Evolutionary conservation across 148 eudicot genomes (phyloP), one percentile per base, ranked within the genome.

Genomic region (Dysphania ambrosioides): DNA sequence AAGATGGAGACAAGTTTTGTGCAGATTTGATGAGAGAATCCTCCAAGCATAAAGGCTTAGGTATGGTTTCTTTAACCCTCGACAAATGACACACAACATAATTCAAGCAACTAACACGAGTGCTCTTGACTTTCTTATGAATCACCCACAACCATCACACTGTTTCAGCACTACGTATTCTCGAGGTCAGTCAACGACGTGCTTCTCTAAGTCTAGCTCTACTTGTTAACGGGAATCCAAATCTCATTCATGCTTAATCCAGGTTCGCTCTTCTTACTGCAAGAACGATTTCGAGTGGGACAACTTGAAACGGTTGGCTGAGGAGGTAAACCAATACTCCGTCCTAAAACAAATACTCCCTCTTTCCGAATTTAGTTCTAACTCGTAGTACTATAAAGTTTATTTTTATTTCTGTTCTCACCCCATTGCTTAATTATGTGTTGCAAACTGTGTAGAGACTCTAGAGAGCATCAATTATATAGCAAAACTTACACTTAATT

Each of bases 211-310:
- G 16, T 35, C 18, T 49, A 59, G 38, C 40, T n/a, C 18, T 30
- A 30, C 34, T 21, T 26, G 13, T 40, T 19, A 38, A n/a, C 16
- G 24, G 7, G 62, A 68, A 29, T 35, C 66, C 1, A 31, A 34
- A 41, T 66, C 67, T 75, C 32, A 75, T 35, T 11, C 63, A 53
- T 59, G 42, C 40, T 38, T 42, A n/a, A n/a, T 79, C 40, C 85
- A 93, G 95, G 97, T 94, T 63, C 91, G 98, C 79, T 94, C 98
- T 49, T 91, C 90, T 53, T 94, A 94, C 70, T 90, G 98, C 76
- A 91, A 87, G 82, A 83, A 53, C 9, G 98, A 94, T 58, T 94
- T 94, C 53, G 98, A 94, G 81, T 94, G 98, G 98, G 97, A 94
- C 75, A 94, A 94, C 78, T 74, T 94, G 71, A 70, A 83, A 75